These are phyloP conservation scores for Colletotrichum lentis DNA, from an alignment of 2,329 filamentous ascomycete genomes.

Conservation along the genomic window DNA sequence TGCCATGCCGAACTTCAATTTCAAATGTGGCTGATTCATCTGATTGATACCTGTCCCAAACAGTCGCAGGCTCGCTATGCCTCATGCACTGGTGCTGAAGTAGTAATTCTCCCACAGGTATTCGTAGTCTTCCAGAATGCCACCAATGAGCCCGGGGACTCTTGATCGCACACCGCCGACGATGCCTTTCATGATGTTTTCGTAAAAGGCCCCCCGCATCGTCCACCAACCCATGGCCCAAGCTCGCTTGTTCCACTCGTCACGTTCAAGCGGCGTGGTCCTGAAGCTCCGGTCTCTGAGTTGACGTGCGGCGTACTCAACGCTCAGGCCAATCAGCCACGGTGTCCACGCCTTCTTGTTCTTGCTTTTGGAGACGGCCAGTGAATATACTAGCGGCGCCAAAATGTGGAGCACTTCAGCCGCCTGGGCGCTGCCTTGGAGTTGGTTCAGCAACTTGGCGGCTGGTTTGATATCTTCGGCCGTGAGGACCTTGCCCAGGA, in stretches of 20 bases:
- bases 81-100: slow-evolving; percentile 70
- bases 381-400: slow-evolving; percentile 84
- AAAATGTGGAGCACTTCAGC: slow-evolving; percentile 94
- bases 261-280: slow-evolving; percentile 86
- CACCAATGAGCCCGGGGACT: slow-evolving; percentile 81
- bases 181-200: slow-evolving; percentile 83
- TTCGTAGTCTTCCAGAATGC: slow-evolving; percentile 93
- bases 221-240: slow-evolving; percentile 96
- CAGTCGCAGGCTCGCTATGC: not conserved
- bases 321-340: slow-evolving; percentile 84
- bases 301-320: slow-evolving; percentile 91
- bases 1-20: not conserved
- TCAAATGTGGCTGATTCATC: not conserved
- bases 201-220: slow-evolving; percentile 97
- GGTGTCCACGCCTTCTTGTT: slow-evolving; percentile 87
- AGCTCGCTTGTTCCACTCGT: slow-evolving; percentile 86
- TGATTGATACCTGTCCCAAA: not conserved
- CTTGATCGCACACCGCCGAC: slow-evolving; percentile 77
- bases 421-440: slow-evolving; percentile 75
- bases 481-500: slow-evolving; percentile 88
- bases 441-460: slow-evolving; percentile 81
- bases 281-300: slow-evolving; percentile 76
- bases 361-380: slow-evolving; percentile 77
- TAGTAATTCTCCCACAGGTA: slow-evolving; percentile 99
- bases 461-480: slow-evolving; percentile 97